phyloP scores from a whole-genome alignment of 495 filamentous ascomycete species.

The Schizothecium vesticola region DNA sequence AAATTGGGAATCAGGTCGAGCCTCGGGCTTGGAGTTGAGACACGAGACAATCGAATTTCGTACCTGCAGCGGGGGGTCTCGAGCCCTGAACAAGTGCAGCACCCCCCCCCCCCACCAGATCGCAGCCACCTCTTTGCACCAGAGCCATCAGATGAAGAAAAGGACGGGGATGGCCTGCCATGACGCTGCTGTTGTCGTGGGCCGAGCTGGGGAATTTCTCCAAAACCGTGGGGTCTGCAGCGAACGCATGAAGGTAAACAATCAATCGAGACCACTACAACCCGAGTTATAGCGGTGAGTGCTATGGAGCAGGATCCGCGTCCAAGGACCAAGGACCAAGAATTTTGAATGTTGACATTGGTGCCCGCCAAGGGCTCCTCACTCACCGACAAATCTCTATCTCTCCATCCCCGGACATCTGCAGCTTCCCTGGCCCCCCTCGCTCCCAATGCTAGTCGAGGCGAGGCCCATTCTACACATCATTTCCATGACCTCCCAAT shows the following conservation, averaged over 20 bases:
- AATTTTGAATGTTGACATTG: background rate
- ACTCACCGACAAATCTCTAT: background rate
- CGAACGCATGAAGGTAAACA: conserved; percentile 27
- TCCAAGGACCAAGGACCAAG: background rate
- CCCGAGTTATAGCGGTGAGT: background rate
- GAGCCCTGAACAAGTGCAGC: background rate
- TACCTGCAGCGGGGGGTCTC: background rate
- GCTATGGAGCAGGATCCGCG: conserved; percentile 16
- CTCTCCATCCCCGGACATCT: background rate
- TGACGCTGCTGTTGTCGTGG: conserved; percentile 10
- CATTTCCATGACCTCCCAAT: background rate
- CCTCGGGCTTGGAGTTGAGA: background rate
- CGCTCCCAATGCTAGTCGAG: too few species aligned
- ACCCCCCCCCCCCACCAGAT: background rate
- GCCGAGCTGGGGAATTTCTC: background rate
- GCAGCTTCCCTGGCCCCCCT: background rate
- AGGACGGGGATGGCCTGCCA: conserved; percentile 14
- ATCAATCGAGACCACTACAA: conserved; percentile 15
- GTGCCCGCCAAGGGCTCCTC: background rate
- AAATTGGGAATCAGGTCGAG: background rate
- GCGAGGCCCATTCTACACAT: background rate
- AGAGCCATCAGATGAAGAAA: background rate
- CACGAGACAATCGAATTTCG: background rate
- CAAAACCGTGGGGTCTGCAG: conserved; percentile 7
- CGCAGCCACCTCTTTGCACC: too few species aligned